Base-by-base conservation (phyloP, 192 early-diverging fungal genomes). In the Podila epicladia region DNA sequence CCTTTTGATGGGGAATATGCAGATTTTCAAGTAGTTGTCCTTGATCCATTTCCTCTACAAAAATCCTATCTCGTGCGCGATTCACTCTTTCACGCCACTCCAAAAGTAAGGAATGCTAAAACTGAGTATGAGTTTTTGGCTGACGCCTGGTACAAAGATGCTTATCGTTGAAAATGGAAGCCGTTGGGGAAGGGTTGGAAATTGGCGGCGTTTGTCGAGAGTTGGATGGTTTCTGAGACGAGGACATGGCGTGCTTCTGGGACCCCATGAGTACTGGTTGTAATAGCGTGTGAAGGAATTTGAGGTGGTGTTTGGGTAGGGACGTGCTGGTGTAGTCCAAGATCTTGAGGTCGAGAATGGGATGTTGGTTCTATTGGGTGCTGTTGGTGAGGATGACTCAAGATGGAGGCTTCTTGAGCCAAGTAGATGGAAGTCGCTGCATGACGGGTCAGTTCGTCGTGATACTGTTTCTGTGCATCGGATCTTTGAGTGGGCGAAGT, bases 181-280 rank as follows among this genome's bases (percentile, higher is more conserved):
- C 62, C 65, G 31, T 72, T 72, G 11, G 58, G 76, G 38, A 61
- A 72, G 6, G 76, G 76, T 13, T 71, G 75, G 45, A 71, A 72
- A 20, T 72, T 79, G 51, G 75, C 65, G 24, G 50, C 69, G 41
- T 72, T 72, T 22, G 69, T 72, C 59, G 77, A 72, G 33, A 69
- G 61, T 38, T 80, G 77, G 33, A 80, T 72, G 15, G 66, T 79
- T 29, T 79, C 76, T 41, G 76, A 65, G 22, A 68, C 51, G 6
- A 79, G 65, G 20, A 78, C 24, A 32, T 72, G 69, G 8, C 66
- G 66, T 12, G 66, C 20, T 9, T 65, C 64, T 20, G 31, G 64
- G 48, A 20, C 49, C 20, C 49, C 11, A 28, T 50, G 32, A 0
- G 53, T 53, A 51, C 7, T 51, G 12, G 49, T 15, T 0, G 13